These are phyloP conservation scores for Apiotrichum veenhuisii DNA, from an alignment of 1,284 basidiomycete genomes.

Conservation along the genomic window DNA sequence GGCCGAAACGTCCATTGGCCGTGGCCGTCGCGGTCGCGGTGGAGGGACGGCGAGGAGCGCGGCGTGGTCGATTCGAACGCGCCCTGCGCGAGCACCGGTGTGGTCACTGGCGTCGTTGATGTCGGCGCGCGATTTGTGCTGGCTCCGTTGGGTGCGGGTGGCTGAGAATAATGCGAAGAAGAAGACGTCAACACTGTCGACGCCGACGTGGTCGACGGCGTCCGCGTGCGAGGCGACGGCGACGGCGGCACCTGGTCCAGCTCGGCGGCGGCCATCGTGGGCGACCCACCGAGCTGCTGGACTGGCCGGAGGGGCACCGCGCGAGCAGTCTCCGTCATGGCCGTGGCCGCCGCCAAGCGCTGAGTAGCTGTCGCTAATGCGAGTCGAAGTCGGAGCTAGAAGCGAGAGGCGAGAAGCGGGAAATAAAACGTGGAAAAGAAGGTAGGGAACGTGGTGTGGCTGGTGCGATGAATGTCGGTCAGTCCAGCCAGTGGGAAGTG, in stretches of 20 bases:
- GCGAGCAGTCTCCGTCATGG: constrained; percentile 3
- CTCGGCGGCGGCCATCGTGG: background rate
- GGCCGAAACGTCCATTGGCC: background rate
- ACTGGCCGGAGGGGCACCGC: background rate
- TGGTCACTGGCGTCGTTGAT: too few species aligned
- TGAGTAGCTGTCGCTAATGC: background rate
- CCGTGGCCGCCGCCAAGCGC: constrained; percentile 4
- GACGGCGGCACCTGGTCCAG: background rate
- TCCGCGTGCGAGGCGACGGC: background rate
- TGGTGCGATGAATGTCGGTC: too few species aligned
- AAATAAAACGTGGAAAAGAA: background rate
- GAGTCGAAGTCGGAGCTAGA: background rate
- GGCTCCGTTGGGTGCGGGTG: too few species aligned
- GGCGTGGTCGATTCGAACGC: background rate
- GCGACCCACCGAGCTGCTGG: background rate
- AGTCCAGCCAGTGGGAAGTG: too few species aligned
- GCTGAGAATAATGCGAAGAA: too few species aligned
- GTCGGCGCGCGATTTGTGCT: too few species aligned
- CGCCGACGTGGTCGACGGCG: too few species aligned
- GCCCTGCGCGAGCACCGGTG: too few species aligned
- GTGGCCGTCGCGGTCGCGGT: background rate
- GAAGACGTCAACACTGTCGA: too few species aligned
- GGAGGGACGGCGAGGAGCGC: background rate
- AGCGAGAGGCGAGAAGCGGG: too few species aligned
- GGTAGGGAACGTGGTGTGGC: too few species aligned